Evolutionary conservation across 140 eudicot species (phyloP).

Genomic region (Ambrosia hybrid): DNA sequence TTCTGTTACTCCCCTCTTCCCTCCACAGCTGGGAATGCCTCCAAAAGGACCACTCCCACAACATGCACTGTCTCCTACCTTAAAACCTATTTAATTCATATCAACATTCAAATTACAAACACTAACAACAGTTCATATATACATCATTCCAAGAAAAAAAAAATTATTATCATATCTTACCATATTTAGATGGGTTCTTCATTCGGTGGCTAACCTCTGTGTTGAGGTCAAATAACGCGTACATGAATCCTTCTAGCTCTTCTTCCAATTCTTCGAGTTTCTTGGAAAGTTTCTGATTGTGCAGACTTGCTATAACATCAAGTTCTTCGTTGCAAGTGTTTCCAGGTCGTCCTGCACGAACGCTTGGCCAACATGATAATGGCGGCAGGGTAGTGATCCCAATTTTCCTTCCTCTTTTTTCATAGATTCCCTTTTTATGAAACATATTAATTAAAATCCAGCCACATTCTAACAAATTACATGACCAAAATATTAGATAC

Average conservation of each 20-base stretch:
- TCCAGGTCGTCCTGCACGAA: slow-evolving; percentile 15
- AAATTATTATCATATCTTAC: slow-evolving; percentile 2
- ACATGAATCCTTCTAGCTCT: slow-evolving; percentile 33
- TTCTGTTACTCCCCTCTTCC: slow-evolving; percentile 37
- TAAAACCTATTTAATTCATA: slow-evolving; percentile 28
- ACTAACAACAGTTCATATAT: background rate
- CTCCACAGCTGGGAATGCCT: slow-evolving; percentile 39
- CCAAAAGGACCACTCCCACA: slow-evolving; percentile 48
- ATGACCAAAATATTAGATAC: slow-evolving; percentile 11
- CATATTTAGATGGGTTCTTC: slow-evolving; percentile 39
- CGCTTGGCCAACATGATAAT: slow-evolving; percentile 33
- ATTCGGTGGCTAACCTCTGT: slow-evolving; percentile 20
- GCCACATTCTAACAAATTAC: background rate
- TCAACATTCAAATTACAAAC: background rate
- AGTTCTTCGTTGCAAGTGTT: slow-evolving; percentile 27
- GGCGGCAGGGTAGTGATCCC: slow-evolving; percentile 24
- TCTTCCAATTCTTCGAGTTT: slow-evolving; percentile 21
- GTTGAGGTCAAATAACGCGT: slow-evolving; percentile 29
- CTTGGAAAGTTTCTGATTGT: slow-evolving; percentile 20
- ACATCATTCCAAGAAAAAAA: background rate
- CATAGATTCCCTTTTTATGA: slow-evolving; percentile 25
- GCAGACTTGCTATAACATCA: slow-evolving; percentile 19
- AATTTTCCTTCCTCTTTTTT: slow-evolving; percentile 37
- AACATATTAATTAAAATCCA: background rate
- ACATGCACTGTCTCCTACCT: slow-evolving; percentile 46